phyloP scores from a whole-genome alignment of 306 rosid species.

The Calophaca sinica region DNA sequence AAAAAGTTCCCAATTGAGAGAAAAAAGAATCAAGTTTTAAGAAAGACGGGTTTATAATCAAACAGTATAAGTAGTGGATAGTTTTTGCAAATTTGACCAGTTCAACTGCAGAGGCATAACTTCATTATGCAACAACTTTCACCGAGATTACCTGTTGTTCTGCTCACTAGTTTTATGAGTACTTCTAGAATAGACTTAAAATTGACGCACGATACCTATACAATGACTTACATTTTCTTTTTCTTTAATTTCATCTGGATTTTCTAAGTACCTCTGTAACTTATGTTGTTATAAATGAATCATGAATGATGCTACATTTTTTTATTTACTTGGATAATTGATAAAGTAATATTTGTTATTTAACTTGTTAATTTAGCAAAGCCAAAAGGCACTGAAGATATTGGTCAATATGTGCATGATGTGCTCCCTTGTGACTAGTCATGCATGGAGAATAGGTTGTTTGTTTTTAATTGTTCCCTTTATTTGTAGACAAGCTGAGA shows the following conservation, averaged over 20 bases:
- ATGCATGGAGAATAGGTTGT: slow-evolving; percentile 10
- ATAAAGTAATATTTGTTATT: slow-evolving; percentile 11
- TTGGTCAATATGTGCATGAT: neutral
- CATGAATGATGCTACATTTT: neutral
- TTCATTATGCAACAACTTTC: slow-evolving; percentile 15
- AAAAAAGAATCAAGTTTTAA: neutral
- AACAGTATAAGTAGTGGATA: slow-evolving; percentile 1
- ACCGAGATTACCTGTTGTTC: too few species aligned
- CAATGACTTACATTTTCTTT: slow-evolving; percentile 28
- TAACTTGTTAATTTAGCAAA: slow-evolving; percentile 34
- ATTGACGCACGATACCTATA: slow-evolving; percentile 8
- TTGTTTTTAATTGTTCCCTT: slow-evolving; percentile 36
- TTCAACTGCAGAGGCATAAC: neutral
- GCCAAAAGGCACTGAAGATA: slow-evolving; percentile 14
- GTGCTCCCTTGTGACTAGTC: slow-evolving; percentile 27
- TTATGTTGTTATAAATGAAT: slow-evolving; percentile 33
- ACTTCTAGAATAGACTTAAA: neutral
- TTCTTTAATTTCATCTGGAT: slow-evolving; percentile 13
- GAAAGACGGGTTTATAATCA: neutral
- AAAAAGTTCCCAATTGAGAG: neutral
- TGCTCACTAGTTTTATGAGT: too few species aligned
- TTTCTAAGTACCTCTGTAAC: slow-evolving; percentile 28
- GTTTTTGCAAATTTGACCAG: slow-evolving; percentile 1
- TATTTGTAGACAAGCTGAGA: slow-evolving; percentile 70
- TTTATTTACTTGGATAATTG: slow-evolving; percentile 2